Evolutionary conservation across 1,284 basidiomycete genomes (phyloP), one percentile per base, ranked within the genome.

Genomic region (Tylopilus orsonianus): DNA sequence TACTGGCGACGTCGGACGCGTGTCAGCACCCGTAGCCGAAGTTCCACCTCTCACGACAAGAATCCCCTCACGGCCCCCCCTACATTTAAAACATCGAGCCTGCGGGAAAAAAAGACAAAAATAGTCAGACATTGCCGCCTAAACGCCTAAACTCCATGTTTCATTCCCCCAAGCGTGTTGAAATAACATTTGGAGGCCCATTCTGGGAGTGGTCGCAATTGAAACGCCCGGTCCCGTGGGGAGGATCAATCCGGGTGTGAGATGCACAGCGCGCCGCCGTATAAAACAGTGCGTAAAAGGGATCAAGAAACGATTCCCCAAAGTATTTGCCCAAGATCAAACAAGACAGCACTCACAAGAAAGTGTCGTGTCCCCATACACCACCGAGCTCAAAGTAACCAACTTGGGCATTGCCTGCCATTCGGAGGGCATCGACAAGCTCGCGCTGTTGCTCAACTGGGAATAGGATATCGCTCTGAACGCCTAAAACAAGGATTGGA

Each of bases 301-400:
- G 22, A n/a, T 19, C 2, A 48, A 24, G 42, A 37, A 16, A 29
- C 20, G 7, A 36, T 8, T 26, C 27, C 32, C 40, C 10, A 36
- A n/a, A 18, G 24, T 35, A 29, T 34, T 27, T 19, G 30, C 38
- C 24, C 40, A 38, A 16, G 16, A 19, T 29, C 40, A 35, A 39
- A 34, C 35, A 48, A 48, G 32, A 44, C 20, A 22, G n/a, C 23
- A 72, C 77, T 72, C 53, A 77, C 73, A 99, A 74, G 74, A 99
- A 99, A 23, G 93, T 97, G 71, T 99, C 95, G 64, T 95, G 93
- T 2, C 97, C 97, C 91, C 94, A 98, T 13, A 98, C 95, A 4
- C 96, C 94, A 33, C 97, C 95, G 8, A 99, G 79, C 72, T 99
- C 97, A 69, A 96, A 99, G 70, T 98, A 99, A 50, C 90, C 87